phyloP scores from a whole-genome alignment of 116 monocot genomes.

The Dioscorea cayenensis region DNA sequence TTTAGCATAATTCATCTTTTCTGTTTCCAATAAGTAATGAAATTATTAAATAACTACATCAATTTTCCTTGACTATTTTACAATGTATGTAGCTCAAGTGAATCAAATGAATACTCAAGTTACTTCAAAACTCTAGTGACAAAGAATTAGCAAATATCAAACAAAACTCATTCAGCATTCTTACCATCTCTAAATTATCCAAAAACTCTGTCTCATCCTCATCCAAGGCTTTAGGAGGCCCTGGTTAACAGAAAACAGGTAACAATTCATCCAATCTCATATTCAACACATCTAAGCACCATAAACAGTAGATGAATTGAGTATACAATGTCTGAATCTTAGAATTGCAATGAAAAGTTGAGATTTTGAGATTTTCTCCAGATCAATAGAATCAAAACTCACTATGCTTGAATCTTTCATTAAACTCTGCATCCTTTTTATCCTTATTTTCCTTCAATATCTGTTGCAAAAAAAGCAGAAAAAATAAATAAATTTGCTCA shows the following conservation, averaged over 20 bases:
- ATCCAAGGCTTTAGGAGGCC: conserved; percentile 95
- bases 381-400: conserved; percentile 13
- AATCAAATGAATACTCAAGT: neutral
- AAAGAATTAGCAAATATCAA: conserved; percentile 13
- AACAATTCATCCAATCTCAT: neutral
- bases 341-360: no score
- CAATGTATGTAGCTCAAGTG: neutral
- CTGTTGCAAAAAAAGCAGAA: conserved; percentile 30
- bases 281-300: no score
- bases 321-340: no score
- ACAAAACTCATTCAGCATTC: conserved; percentile 9
- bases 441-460: conserved; percentile 91
- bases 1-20: neutral
- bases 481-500: neutral
- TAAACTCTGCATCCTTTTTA: conserved; percentile 90
- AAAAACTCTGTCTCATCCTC: conserved; percentile 96
- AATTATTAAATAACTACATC: neutral
- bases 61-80: no score
- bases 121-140: neutral
- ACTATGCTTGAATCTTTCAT: conserved; percentile 97
- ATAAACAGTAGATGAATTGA: no score
- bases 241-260: conserved; percentile 24
- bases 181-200: conserved; percentile 80
- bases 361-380: neutral
- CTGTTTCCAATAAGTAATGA: no score